Percentiles rank a stretch among this genome's conserved stretches.
phyloP scores from a whole-genome alignment of 179 eudicot genomes.

The Vitellaria paradoxa region DNA sequence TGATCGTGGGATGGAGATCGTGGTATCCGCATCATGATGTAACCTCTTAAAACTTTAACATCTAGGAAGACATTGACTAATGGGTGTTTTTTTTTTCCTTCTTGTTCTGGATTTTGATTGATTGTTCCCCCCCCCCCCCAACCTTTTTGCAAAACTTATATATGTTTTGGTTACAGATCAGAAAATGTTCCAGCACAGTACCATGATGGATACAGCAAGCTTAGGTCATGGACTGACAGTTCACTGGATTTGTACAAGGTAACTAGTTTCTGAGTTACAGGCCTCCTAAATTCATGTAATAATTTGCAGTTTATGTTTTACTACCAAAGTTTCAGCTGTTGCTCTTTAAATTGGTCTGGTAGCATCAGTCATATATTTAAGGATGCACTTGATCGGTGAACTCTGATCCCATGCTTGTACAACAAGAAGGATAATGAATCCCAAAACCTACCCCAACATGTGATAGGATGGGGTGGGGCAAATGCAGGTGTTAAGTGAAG shows the following conservation, averaged over 20 bases:
- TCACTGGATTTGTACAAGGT: slow-evolving; percentile 93
- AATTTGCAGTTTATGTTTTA: neutral
- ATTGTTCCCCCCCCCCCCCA: no score
- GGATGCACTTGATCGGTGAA: neutral
- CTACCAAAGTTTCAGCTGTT: neutral
- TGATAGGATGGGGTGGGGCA: neutral
- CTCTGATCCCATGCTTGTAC: neutral
- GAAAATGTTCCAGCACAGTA: slow-evolving; percentile 77
- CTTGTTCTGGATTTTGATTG: no score
- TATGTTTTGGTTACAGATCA: slow-evolving; percentile 36
- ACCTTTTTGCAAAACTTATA: neutral
- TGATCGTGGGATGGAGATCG: no score
- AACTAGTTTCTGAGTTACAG: neutral
- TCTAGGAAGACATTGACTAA: neutral
- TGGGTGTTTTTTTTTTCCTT: no score
- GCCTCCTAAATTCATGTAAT: neutral
- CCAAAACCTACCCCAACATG: neutral
- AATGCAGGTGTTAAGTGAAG: no score
- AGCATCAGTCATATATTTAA: neutral
- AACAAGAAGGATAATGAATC: neutral
- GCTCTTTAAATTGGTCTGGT: neutral
- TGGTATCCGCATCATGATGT: neutral
- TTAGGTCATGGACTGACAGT: slow-evolving; percentile 87
- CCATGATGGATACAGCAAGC: slow-evolving; percentile 88
- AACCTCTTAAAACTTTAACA: neutral